Base-by-base conservation (phyloP, 129 eudicot species). In the Pittosporum tobira region DNA sequence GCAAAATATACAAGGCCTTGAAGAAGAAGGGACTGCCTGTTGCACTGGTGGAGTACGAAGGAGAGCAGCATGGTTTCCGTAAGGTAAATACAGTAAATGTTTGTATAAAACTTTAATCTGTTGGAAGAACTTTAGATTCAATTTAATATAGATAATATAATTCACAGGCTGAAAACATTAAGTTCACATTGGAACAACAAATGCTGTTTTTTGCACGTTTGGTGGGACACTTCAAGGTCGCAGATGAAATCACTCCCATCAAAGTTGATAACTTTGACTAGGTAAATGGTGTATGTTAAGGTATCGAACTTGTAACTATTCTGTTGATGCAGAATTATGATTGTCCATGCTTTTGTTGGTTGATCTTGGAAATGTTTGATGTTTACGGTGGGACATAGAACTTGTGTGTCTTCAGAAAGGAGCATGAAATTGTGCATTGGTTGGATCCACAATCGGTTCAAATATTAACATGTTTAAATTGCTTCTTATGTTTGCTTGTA, bases 41-140 rank as follows among this genome's bases (percentile, higher is more conserved):
- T 67, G 96, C 99, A 70, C 77, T 91, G 42, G 96, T 91, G 73
- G 99, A 91, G 71, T 91, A 86, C 64, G 96, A 83, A 81, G 99
- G 96, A 34, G 99, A 91, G 73, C 96, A 86, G 24, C 99, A 91
- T 79, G 99, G 99, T 52, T 91, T 91, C 23, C 99, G 99, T 51
- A 91, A 87, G 96, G 98, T 91, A 76, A 27, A 61, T 24, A 15
- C 12, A 46, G 9, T 56, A 31, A 2, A 1, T 61, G 12, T 44
- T 40, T n/a, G n/a, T n/a, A 44, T 52, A 13, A 12, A 3, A 19
- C 4, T 7, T 57, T 2, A 6, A 37, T 52, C 36, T 64, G 46
- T 36, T 23, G 2, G 61, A 51, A 44, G 19, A 51, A 48, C 49
- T 37, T 48, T 8, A 19, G 25, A 31, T 55, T 22, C 31, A n/a